Evolutionary conservation across 2,329 filamentous ascomycete species (phyloP).

Genomic region (Rutstroemia sp.): DNA sequence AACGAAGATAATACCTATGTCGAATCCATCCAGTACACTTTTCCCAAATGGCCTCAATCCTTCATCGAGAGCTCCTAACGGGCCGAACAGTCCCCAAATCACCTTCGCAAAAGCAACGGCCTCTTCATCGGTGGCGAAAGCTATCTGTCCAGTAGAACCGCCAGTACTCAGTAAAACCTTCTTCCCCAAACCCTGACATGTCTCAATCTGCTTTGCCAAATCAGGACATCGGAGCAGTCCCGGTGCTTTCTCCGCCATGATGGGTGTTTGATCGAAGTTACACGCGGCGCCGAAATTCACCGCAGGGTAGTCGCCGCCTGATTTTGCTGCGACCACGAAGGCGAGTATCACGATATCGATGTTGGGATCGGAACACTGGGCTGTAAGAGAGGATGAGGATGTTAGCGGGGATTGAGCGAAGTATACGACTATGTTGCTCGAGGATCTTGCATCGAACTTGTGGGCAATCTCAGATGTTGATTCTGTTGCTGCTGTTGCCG

Average conservation of each 20-base stretch:
- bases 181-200: slow-evolving; percentile 34
- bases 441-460: slow-evolving; percentile 23
- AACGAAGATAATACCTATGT: slow-evolving; percentile 24
- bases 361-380: slow-evolving; percentile 28
- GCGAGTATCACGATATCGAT: slow-evolving; percentile 32
- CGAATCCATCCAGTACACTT: slow-evolving; percentile 32
- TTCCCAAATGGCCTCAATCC: slow-evolving; percentile 29
- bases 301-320: slow-evolving; percentile 14
- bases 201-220: slow-evolving; percentile 25
- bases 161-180: slow-evolving; percentile 35
- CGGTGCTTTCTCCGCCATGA: slow-evolving; percentile 30
- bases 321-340: slow-evolving; percentile 16
- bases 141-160: slow-evolving; percentile 23
- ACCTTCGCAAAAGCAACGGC: slow-evolving; percentile 27
- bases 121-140: slow-evolving; percentile 24
- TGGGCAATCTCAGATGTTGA: slow-evolving; percentile 9
- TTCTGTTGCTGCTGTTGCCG: neutral
- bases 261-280: slow-evolving; percentile 21
- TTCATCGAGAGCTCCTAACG: slow-evolving; percentile 15
- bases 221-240: slow-evolving; percentile 33
- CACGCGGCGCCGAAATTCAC: slow-evolving; percentile 32
- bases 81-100: slow-evolving; percentile 33
- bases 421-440: slow-evolving; percentile 30
- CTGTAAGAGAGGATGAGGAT: slow-evolving; percentile 22
- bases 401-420: slow-evolving; percentile 26